Evolutionary conservation across 2,329 filamentous ascomycete genomes (phyloP).

Genomic region (Exserohilum rostratum): DNA sequence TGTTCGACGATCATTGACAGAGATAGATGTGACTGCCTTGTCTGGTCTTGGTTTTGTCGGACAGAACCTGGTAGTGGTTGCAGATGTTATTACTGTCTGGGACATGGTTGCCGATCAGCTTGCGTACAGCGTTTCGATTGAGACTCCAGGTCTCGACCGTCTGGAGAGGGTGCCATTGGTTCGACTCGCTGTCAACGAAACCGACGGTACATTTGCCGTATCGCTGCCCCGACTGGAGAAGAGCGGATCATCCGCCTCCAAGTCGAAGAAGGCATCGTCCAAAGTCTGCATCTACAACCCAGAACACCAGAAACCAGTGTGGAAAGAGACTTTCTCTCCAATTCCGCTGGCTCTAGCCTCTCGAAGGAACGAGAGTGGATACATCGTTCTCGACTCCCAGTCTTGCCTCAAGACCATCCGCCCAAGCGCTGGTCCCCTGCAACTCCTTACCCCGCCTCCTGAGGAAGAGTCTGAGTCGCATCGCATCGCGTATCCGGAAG

Average conservation of each 20-base stretch:
- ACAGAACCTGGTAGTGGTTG: slow-evolving; percentile 76
- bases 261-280: slow-evolving; percentile 49
- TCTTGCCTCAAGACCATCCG: slow-evolving; percentile 68
- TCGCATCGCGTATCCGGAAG: slow-evolving; percentile 10
- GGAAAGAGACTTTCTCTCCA: slow-evolving; percentile 60
- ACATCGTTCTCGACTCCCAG: slow-evolving; percentile 74
- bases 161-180: slow-evolving; percentile 49
- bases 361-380: slow-evolving; percentile 69
- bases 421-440: slow-evolving; percentile 32
- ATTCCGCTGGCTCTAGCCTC: slow-evolving; percentile 72
- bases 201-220: slow-evolving; percentile 52
- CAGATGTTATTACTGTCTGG: slow-evolving; percentile 76
- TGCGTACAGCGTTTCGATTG: slow-evolving; percentile 67
- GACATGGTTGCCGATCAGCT: slow-evolving; percentile 82
- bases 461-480: slow-evolving; percentile 42
- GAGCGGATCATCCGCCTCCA: slow-evolving; percentile 36
- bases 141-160: slow-evolving; percentile 41
- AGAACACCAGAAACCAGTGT: slow-evolving; percentile 63
- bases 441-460: slow-evolving; percentile 41
- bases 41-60: slow-evolving; percentile 74
- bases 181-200: slow-evolving; percentile 74
- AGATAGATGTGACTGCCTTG: slow-evolving; percentile 69
- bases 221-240: slow-evolving; percentile 47
- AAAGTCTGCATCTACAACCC: slow-evolving; percentile 71
- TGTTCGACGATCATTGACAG: slow-evolving; percentile 70